phyloP scores from a whole-genome alignment of 495 filamentous ascomycete species.

The Alectoria sarmentosa region DNA sequence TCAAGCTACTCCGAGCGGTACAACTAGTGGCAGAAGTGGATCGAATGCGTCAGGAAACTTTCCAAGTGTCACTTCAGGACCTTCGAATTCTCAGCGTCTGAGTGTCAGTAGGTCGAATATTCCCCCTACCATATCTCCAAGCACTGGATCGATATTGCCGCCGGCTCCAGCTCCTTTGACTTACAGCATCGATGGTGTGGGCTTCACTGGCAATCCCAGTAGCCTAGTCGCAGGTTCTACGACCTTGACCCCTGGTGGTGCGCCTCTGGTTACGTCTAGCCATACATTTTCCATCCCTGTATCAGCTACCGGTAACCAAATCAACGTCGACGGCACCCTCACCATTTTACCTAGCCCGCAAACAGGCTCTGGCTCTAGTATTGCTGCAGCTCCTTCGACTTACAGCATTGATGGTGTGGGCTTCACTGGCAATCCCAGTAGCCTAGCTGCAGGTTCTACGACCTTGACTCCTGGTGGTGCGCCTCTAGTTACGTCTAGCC shows the following conservation, averaged over 20 bases:
- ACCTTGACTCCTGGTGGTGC: slow-evolving; percentile 9
- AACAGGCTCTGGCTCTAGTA: too few species aligned
- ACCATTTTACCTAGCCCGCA: background rate
- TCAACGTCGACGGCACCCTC: slow-evolving; percentile 3
- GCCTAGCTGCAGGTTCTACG: background rate
- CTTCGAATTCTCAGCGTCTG: background rate
- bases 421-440: slow-evolving; percentile 7
- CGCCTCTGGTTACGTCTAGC: background rate
- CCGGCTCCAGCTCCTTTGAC: background rate
- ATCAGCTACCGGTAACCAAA: background rate
- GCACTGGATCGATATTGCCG: background rate
- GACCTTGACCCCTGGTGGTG: slow-evolving; percentile 7
- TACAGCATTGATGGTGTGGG: slow-evolving; percentile 8
- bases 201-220: slow-evolving; percentile 6
- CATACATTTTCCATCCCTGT: slow-evolving; percentile 5
- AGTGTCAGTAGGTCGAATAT: background rate
- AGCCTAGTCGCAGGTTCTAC: background rate
- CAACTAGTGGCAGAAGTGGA: background rate
- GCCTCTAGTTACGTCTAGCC: background rate
- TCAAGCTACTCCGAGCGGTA: background rate
- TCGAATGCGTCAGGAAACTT: background rate
- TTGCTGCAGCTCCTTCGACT: background rate
- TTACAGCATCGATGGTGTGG: slow-evolving; percentile 9
- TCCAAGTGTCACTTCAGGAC: background rate
- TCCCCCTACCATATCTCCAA: background rate